Percentiles rank a stretch among this genome's conserved stretches.
phyloP scores from a whole-genome alignment of 2,329 filamentous ascomycete genomes.

The Chaetomium strumarium region DNA sequence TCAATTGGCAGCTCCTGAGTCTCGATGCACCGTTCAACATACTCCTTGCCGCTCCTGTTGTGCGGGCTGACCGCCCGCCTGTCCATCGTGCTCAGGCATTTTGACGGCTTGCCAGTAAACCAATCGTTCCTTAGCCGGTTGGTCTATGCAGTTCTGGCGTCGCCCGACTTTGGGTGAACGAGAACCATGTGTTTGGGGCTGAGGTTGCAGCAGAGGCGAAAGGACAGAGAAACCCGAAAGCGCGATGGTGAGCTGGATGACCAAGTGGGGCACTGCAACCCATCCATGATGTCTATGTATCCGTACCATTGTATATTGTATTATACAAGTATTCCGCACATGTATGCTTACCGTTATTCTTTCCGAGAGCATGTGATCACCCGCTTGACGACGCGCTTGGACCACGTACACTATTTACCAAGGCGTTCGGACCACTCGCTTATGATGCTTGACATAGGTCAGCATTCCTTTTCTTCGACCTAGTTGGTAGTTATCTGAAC shows the following conservation, averaged over 20 bases:
- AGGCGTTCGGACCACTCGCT: no score
- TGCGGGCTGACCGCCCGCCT: slow-evolving; percentile 27
- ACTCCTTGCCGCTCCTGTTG: slow-evolving; percentile 30
- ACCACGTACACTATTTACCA: no score
- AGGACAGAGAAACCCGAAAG: not conserved
- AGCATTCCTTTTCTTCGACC: no score
- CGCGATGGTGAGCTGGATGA: not conserved
- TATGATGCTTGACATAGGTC: no score
- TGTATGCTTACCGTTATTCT: no score
- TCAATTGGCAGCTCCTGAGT: not conserved
- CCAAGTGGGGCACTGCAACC: not conserved
- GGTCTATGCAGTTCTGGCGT: not conserved
- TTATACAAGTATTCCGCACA: no score
- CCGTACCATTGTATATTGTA: no score
- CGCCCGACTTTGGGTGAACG: not conserved
- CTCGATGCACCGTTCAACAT: slow-evolving; percentile 19
- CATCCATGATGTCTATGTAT: no score
- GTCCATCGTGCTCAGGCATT: slow-evolving; percentile 32
- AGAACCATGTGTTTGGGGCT: not conserved
- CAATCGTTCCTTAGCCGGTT: not conserved
- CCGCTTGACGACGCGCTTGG: no score
- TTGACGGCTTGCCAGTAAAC: slow-evolving; percentile 7
- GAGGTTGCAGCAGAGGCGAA: not conserved
- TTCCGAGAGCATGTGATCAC: no score
- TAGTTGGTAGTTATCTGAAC: no score